Percentiles rank a stretch among this genome's conserved stretches.
phyloP scores from a whole-genome alignment of 805 yeast genomes.

The Pichia phayaonensis region DNA sequence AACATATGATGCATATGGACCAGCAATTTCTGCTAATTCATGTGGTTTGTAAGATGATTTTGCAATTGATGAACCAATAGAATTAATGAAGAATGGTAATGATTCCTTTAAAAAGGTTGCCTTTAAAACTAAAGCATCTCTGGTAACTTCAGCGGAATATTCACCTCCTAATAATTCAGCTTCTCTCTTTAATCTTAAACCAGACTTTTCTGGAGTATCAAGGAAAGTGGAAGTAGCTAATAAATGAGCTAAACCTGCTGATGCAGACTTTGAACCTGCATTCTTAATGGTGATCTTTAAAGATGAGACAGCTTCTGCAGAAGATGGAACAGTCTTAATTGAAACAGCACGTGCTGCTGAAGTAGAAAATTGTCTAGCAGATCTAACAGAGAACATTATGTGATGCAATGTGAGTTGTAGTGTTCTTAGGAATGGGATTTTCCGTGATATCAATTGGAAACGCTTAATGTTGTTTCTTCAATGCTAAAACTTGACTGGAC shows the following conservation, averaged over 20 bases:
- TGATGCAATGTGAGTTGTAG: not conserved
- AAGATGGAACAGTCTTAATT: slow-evolving; percentile 31
- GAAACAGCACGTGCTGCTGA: slow-evolving; percentile 40
- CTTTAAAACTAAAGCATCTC: slow-evolving; percentile 76
- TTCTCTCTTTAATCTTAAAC: slow-evolving; percentile 89
- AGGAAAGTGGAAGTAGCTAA: slow-evolving; percentile 78
- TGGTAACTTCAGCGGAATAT: slow-evolving; percentile 59
- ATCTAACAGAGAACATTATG: slow-evolving; percentile 25
- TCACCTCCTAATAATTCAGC: slow-evolving; percentile 87
- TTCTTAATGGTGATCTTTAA: slow-evolving; percentile 70
- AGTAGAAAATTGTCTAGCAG: slow-evolving; percentile 30
- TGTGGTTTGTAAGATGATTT: slow-evolving; percentile 72
- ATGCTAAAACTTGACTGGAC: not conserved
- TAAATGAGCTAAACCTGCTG: slow-evolving; percentile 81
- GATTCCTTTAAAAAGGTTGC: slow-evolving; percentile 81
- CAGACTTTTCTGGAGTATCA: slow-evolving; percentile 76
- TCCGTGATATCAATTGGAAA: not conserved
- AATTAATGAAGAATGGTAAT: slow-evolving; percentile 86
- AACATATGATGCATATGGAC: slow-evolving; percentile 71
- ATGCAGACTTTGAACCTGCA: slow-evolving; percentile 72
- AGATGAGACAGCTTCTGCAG: slow-evolving; percentile 61
- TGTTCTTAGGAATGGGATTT: not conserved
- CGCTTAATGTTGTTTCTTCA: not conserved
- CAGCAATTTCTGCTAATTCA: slow-evolving; percentile 74
- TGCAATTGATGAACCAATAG: slow-evolving; percentile 65